Percentiles rank a stretch among this genome's conserved stretches.
phyloP scores from a whole-genome alignment of 139 green algal genomes.

The Mychonastes homosphaera region DNA sequence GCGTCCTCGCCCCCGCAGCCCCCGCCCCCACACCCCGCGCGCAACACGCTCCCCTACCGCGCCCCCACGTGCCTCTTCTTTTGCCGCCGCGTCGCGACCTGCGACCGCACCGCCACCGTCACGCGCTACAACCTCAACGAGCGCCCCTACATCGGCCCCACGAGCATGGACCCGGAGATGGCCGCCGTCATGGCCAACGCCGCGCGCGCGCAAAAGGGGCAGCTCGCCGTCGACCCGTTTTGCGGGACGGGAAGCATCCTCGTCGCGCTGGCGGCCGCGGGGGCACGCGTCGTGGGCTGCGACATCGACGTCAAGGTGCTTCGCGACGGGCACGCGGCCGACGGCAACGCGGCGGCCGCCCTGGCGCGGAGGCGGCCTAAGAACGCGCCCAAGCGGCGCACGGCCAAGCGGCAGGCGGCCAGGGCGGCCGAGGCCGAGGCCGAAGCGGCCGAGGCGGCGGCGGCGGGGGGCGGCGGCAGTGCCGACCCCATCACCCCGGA shows the following conservation, averaged over 20 bases:
- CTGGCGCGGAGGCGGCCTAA: too few relatives aligned
- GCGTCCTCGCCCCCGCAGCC: too few relatives aligned
- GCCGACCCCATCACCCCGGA: too few relatives aligned
- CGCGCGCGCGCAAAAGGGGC: conserved; percentile 15
- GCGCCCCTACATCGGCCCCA: conserved; percentile 84
- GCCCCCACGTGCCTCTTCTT: conserved; percentile 80
- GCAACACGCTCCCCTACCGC: too few relatives aligned
- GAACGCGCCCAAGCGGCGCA: too few relatives aligned
- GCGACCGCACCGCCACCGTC: conserved; percentile 14
- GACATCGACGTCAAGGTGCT: conserved; percentile 78
- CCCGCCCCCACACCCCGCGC: conserved; percentile 23
- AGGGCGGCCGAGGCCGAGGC: too few relatives aligned
- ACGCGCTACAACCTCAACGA: conserved; percentile 47
- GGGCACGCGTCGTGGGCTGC: conserved; percentile 52
- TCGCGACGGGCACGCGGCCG: too few relatives aligned
- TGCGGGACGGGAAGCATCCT: conserved; percentile 86
- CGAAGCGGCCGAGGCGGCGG: too few relatives aligned
- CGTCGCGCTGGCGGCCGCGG: conserved; percentile 60
- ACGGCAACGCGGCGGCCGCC: too few relatives aligned
- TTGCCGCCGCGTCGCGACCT: conserved; percentile 47
- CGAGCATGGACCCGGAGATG: conserved; percentile 90
- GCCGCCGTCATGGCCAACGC: conserved; percentile 89
- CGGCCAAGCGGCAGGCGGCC: too few relatives aligned
- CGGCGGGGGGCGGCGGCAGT: too few relatives aligned
- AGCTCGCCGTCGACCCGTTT: conserved; percentile 47